Evolutionary conservation across 2,329 filamentous ascomycete species (phyloP), one percentile per base, ranked within the genome.

Genomic region (Septoria petroselini): DNA sequence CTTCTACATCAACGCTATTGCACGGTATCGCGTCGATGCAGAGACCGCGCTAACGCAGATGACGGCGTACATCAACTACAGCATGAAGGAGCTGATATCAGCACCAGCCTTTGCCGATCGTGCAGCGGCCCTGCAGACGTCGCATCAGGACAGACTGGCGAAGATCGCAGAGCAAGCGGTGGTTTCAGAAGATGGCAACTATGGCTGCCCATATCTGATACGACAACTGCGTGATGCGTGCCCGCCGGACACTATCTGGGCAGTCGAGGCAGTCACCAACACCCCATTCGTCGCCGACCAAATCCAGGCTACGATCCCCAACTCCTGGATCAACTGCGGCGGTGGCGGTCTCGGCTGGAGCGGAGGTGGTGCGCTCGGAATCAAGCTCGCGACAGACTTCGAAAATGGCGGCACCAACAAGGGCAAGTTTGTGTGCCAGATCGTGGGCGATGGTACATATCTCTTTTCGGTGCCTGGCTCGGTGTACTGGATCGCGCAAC

Each of bases 271-370:
- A 0, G 88, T 93, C 0, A 93, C 88, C 0, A 82, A 86, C 50
- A 82, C 83, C 0, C 68, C 68, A 0, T 78, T 82, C 21, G 82
- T 90, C 1, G 76, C 81, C 19, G 85, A 93, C 58, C 86, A 90
- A 57, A 71, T 93, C 6, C 82, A 83, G 60, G 77, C 82, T 2
- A 82, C 77, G 0, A 63, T 81, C 0, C 86, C 87, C 0, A 85
- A 86, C 0, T 82, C 81, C 0, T 90, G 84, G 84, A 81, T 91
- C 62, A 91, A 90, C 66, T 91, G 86, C 64, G 87, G 87, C 1
- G 87, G 85, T 1, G 87, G 86, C 11, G 88, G 88, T 2, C 80
- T 91, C 0, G 87, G 87, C 1, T 91, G 87, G 87, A 86, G 82
- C 8, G 87, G 86, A 11, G 87, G 88, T 11, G 87, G 63, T 12